Evolutionary conservation across 495 filamentous ascomycete genomes (phyloP).

Genomic region (Aspergillus bridgeri): DNA sequence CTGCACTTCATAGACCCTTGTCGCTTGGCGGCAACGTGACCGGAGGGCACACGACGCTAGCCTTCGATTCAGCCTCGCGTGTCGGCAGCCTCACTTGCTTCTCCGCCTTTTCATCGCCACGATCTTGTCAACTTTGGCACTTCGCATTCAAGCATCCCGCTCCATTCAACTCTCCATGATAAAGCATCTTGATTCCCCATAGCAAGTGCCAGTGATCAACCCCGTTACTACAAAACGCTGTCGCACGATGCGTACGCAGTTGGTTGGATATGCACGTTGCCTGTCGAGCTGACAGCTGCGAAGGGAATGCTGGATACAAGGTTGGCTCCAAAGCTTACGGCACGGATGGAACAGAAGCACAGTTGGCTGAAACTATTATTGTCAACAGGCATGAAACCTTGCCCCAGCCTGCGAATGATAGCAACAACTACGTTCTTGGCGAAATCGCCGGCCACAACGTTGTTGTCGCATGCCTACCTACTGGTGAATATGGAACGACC

Average conservation of each 20-base stretch:
- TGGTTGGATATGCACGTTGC: conserved; percentile 10
- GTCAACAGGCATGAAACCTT: conserved; percentile 12
- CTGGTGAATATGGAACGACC: conserved; percentile 9
- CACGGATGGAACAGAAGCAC: too few relatives aligned
- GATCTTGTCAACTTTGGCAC: too few relatives aligned
- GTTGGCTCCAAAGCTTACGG: not conserved
- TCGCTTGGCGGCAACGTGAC: not conserved
- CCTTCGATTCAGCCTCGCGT: not conserved
- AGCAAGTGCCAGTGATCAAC: not conserved
- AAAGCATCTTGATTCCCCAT: not conserved
- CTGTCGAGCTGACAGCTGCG: conserved; percentile 31
- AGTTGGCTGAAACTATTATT: too few relatives aligned
- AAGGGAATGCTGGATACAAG: conserved; percentile 31
- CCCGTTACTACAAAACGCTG: not conserved
- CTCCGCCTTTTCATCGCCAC: too few relatives aligned
- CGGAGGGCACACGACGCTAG: not conserved
- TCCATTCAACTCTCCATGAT: not conserved
- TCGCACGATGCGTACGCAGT: conserved; percentile 11
- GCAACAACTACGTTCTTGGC: conserved; percentile 26
- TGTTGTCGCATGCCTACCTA: conserved; percentile 36
- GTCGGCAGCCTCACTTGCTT: too few relatives aligned
- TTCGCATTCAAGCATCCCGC: too few relatives aligned
- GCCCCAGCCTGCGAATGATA: conserved; percentile 5
- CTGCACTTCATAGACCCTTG: too few relatives aligned
- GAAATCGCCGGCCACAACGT: conserved; percentile 30